phyloP scores from a whole-genome alignment of 345 rosid genomes.

The Turritis glabra region DNA sequence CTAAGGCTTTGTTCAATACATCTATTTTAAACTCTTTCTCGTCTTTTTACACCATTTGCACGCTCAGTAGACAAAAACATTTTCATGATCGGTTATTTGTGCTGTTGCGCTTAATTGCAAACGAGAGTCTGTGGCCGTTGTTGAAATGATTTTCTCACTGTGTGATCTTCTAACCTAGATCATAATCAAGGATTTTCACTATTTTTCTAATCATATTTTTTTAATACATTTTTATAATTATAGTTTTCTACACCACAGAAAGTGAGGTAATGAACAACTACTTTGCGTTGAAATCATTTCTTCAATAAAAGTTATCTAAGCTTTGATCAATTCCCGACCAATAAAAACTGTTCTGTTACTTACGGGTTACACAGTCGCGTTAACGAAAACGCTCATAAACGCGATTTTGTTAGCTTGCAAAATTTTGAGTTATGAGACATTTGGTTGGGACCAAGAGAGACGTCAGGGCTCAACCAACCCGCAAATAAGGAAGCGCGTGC shows the following conservation, averaged over 20 bases:
- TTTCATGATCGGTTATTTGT: too few relatives aligned
- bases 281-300: too few relatives aligned
- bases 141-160: background rate
- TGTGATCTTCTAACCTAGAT: background rate
- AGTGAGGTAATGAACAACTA: too few relatives aligned
- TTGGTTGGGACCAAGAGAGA: slow-evolving; percentile 8
- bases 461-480: background rate
- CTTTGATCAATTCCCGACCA: too few relatives aligned
- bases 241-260: too few relatives aligned
- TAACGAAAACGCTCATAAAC: background rate
- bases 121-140: background rate
- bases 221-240: too few relatives aligned
- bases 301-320: too few relatives aligned
- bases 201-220: too few relatives aligned
- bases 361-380: too few relatives aligned
- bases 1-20: slow-evolving; percentile 20
- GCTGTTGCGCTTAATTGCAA: background rate
- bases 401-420: background rate
- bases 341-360: too few relatives aligned
- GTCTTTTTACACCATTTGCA: background rate
- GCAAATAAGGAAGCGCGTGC: slow-evolving; percentile 6
- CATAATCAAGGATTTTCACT: background rate
- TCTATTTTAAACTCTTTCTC: background rate
- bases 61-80: background rate
- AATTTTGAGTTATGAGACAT: background rate